Conservation (phyloP, 192 early-diverging fungal genomes). For the Gonapodya prolifera region DNA sequence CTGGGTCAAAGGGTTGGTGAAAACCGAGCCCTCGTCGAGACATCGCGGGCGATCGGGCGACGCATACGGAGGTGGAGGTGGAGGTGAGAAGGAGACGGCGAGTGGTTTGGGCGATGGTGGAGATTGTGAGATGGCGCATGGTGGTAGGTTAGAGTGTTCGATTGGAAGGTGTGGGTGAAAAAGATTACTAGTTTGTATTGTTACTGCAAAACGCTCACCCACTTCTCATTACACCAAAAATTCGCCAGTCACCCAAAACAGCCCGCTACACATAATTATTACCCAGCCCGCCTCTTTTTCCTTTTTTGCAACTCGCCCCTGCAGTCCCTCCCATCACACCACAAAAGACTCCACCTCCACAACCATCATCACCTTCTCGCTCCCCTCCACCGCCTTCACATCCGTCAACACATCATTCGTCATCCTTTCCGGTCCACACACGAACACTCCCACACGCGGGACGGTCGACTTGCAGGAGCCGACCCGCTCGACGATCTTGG, state of each 20-base stretch:
- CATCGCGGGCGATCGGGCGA: constrained; percentile 9
- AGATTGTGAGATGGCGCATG: too few species aligned
- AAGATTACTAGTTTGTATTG: too few species aligned
- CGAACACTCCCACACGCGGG: not conserved
- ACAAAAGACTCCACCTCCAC: not conserved
- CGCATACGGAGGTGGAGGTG: too few species aligned
- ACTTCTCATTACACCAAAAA: too few species aligned
- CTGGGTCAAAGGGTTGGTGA: not conserved
- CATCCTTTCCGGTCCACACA: not conserved
- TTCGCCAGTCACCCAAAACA: too few species aligned
- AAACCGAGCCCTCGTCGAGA: constrained; percentile 9
- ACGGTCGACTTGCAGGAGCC: not conserved
- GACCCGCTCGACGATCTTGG: not conserved
- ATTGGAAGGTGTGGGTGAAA: not conserved
- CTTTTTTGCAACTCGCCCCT: constrained; percentile 5
- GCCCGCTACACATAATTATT: not conserved
- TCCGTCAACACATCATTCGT: not conserved
- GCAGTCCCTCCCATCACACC: constrained; percentile 4
- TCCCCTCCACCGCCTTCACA: not conserved
- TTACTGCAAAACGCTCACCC: too few species aligned
- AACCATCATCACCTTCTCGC: not conserved
- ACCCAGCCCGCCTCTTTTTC: not conserved
- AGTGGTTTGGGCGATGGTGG: too few species aligned
- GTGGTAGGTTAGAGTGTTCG: not conserved
- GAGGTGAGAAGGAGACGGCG: too few species aligned